phyloP scores from a whole-genome alignment of 2,329 filamentous ascomycete species.

The Xylariaceae sp. region DNA sequence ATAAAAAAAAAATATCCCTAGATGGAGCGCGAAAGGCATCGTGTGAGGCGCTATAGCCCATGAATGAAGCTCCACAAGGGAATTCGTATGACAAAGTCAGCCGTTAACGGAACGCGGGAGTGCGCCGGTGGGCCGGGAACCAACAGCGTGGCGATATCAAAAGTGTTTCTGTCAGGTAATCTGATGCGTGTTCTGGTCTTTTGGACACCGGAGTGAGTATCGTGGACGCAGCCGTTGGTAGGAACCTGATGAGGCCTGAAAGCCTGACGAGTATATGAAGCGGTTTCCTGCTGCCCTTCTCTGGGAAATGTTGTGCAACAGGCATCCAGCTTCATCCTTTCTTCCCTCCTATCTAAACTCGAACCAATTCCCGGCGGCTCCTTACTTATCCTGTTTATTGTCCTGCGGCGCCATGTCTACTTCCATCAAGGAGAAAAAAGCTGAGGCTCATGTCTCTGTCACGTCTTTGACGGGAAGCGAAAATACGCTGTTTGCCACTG shows the following conservation, averaged over 20 bases:
- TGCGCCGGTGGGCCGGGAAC: background rate
- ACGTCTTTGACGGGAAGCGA: background rate
- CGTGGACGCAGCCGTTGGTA: background rate
- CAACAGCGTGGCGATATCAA: background rate
- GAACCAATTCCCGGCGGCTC: background rate
- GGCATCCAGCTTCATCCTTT: background rate
- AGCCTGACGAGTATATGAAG: background rate
- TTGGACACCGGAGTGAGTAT: no score
- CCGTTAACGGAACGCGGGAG: background rate
- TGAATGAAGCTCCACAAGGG: no score
- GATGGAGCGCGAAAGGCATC: no score
- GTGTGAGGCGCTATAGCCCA: no score
- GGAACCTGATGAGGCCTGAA: background rate
- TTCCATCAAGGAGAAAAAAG: background rate
- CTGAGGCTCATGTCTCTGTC: background rate
- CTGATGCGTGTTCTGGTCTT: no score
- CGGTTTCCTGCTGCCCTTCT: background rate
- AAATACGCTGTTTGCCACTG: background rate
- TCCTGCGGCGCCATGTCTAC: background rate
- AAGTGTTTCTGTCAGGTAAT: background rate
- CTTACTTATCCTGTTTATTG: background rate
- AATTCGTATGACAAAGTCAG: background rate
- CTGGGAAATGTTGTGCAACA: background rate
- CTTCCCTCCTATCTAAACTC: background rate
- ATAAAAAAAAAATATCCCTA: no score